phyloP scores from a whole-genome alignment of 2,329 filamentous ascomycete species.

The Aureobasidium leucospermi region DNA sequence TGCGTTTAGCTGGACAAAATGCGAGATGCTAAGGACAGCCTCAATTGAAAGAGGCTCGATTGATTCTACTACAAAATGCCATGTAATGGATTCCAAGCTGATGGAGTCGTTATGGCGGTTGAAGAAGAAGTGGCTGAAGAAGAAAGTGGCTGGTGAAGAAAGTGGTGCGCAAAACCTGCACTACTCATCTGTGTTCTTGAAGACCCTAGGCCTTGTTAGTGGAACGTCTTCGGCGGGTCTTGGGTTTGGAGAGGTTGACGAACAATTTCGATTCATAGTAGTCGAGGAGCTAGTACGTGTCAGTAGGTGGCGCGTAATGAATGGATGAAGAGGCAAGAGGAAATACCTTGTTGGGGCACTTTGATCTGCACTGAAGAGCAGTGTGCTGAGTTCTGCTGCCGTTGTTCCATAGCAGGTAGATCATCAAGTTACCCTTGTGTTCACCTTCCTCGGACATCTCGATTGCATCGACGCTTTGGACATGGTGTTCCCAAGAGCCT shows the following conservation, averaged over 20 bases:
- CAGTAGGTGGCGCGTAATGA: background rate
- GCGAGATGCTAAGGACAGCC: background rate
- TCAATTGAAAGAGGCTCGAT: background rate
- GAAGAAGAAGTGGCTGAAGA: background rate
- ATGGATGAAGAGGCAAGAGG: background rate
- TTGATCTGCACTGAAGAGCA: slow-evolving; percentile 60
- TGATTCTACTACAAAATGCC: background rate
- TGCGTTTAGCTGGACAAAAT: background rate
- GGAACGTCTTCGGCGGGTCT: slow-evolving; percentile 9
- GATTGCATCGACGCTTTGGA: slow-evolving; percentile 63
- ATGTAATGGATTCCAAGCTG: background rate
- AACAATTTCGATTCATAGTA: slow-evolving; percentile 9
- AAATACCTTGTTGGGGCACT: slow-evolving; percentile 68
- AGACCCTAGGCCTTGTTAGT: slow-evolving; percentile 12
- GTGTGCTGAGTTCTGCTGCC: slow-evolving; percentile 67
- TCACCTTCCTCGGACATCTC: slow-evolving; percentile 46
- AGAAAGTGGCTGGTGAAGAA: background rate
- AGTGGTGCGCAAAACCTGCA: background rate
- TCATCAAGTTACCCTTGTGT: slow-evolving; percentile 44
- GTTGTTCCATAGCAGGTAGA: slow-evolving; percentile 68
- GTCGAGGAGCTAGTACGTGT: slow-evolving; percentile 2
- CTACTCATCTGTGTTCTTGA: background rate
- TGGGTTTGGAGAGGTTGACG: background rate
- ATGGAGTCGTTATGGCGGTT: background rate
- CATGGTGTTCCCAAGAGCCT: slow-evolving; percentile 70